Conservation (phyloP, 345 rosid species). For the Murraya koenigii region DNA sequence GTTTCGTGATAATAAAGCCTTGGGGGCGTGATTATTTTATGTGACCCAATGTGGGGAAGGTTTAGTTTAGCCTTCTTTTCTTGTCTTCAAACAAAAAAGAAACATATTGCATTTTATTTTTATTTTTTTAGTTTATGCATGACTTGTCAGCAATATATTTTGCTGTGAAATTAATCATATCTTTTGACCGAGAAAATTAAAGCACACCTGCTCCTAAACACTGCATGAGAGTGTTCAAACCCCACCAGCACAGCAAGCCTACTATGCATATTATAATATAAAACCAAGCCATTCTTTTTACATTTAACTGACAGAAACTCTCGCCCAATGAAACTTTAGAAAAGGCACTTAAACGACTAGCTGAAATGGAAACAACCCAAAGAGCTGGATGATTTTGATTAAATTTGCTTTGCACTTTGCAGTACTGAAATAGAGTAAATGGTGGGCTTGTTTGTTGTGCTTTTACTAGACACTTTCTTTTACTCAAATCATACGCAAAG, state of each 20-base stretch:
- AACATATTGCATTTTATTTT: background rate
- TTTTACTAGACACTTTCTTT: slow-evolving; percentile 36
- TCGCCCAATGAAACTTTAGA: background rate
- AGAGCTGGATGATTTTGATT: background rate
- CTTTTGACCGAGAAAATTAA: slow-evolving; percentile 25
- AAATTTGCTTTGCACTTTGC: background rate
- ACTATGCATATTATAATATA: background rate
- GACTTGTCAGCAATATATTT: slow-evolving; percentile 4
- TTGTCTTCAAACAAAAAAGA: background rate
- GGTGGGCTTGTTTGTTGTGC: slow-evolving; percentile 34
- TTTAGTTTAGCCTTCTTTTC: slow-evolving; percentile 11
- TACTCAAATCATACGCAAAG: slow-evolving; percentile 44
- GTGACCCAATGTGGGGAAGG: slow-evolving; percentile 56
- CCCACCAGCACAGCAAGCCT: background rate
- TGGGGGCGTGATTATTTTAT: slow-evolving; percentile 53
- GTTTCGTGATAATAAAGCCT: slow-evolving; percentile 53
- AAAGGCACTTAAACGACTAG: background rate
- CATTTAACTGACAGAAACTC: background rate
- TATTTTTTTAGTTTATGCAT: slow-evolving; percentile 11
- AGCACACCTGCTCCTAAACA: slow-evolving; percentile 13
- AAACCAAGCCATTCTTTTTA: background rate
- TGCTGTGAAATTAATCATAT: slow-evolving; percentile 25
- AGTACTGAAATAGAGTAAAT: slow-evolving; percentile 13
- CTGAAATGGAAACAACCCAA: background rate
- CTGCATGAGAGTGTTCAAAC: slow-evolving; percentile 8